Base-by-base conservation (phyloP, 495 filamentous ascomycete species). In the Penicillium salamii region DNA sequence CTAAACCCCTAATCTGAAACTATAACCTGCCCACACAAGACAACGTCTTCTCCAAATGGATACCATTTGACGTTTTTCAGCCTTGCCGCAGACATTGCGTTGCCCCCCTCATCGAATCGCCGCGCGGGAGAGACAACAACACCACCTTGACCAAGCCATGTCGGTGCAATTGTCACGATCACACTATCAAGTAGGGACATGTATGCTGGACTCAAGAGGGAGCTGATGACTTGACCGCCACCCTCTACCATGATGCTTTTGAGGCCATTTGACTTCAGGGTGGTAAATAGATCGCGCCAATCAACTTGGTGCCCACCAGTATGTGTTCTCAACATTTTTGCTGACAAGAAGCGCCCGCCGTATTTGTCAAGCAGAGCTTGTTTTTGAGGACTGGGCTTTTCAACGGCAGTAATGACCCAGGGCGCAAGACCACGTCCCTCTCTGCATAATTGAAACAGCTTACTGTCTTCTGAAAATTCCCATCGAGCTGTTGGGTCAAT, bases 161-260 rank as follows among this genome's bases (percentile, higher is more conserved):
- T 87, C 1, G 91, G 91, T 3, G 91, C 90, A 58, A 96, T 82
- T 0, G 91, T 95, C 23, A 95, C 71, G 58, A 96, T 84, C 17
- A 95, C 83, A n/a, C 80, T 80, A 50, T 83, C 73, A 29, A 96
- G 70, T n/a, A 91, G 62, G 21, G 54, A 48, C 57, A 65, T 67
- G 8, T 38, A 63, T 3, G 65, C 49, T 33, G 85, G 81, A 29
- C 77, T 74, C 7, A 96, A 71, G 1, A 96, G 70, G 12, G 84
- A 81, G 53, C 89, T 89, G 55, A 96, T 92, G 34, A 96, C 78
- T 21, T 76, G 71, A 1, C 80, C 90, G 4, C 91, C 91, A 0
- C 91, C 91, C 59, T 96, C 91, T 31, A 96, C 72, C 91, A 96
- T 96, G 5, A 96, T 75, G 57, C 88, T 92, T 13, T 65, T 58